Evolutionary conservation across 2,329 filamentous ascomycete genomes (phyloP), one percentile per base, ranked within the genome.

Genomic region (Tolypocladium amazonense): DNA sequence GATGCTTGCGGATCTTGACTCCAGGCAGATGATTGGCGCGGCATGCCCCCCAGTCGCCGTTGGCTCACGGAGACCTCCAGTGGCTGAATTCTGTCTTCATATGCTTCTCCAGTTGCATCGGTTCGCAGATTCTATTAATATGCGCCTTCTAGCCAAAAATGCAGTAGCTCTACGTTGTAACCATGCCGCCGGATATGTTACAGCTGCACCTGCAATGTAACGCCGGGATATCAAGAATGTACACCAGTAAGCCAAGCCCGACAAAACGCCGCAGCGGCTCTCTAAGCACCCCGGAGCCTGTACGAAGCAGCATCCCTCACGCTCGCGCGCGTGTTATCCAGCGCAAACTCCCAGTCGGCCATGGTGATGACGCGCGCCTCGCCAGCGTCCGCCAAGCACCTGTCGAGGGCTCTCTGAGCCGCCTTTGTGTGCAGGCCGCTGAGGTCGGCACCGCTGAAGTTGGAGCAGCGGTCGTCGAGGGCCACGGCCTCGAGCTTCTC

Each of bases 371-470:
- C 69, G 56, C 55, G 62, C 18, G 57, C 60, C n/a, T 64, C 52
- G 41, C 66, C 68, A 35, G 69, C 64, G 9, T 65, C 66, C 41
- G 66, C 63, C n/a, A 76, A 61, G 60, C 72, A 77, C 53, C 74
- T 69, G 55, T 71, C 68, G 18, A 80, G 68, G 3, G 85, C 73
- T 57, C 79, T 81, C 65, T 79, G 73, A 12, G 77, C 77, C 3
- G 86, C 75, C 63, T 83, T 84, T 41, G 71, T 69, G 55, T 73
- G 74, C 14, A 78, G 60, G 0, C 73, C 75, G 38, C 79, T 78
- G 45, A 88, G 71, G 66, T 88, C 85, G 1, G 85, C 85, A 61
- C 85, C 85, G 61, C 88, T 93, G 72, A 93, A 97, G 30, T 89
- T 85, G 12, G 82, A 79, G 71, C 92, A 97, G 14, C 85, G 77